Evolutionary conservation across 371 early-diverging fungal genomes (phyloP), one percentile per base, ranked within the genome.

Genomic region (Mortierella sp.): DNA sequence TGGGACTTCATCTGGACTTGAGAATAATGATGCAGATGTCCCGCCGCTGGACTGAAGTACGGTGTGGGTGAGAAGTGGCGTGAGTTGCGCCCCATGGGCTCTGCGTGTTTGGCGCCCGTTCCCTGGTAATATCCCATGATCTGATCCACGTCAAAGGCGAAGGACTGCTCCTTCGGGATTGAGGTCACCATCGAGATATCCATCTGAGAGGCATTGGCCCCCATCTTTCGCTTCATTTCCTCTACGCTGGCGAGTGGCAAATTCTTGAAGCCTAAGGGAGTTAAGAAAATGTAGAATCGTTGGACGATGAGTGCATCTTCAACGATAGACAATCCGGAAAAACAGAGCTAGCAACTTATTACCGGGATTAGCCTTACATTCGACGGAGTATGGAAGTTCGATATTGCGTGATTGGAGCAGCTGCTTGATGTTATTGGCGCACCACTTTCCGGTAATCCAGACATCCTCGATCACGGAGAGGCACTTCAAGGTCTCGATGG

Each of bases 41-140:
- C 51, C 4, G 64, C 50, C 6, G 43, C 44, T 6, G 70, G 32
- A 30, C 65, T 76, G 46, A 60, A 76, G 32, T 76, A 76, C 0
- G 76, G 76, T 8, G 76, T 52, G 2, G 76, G 76, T 6, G 76
- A 69, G 41, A 76, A 70, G 37, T 69, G 76, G 6, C 76, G 55
- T 1, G 76, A 69, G 47, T 70, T 76, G 24, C 76, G 76, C 9
- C 76, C 76, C 62, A 49, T 50, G 2, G 69, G 70, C 14, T 64
- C 65, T 0, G 34, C 8, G 23, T 56, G 65, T 34, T 60, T 49
- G 14, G 60, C 28, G 1, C 41, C 65, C 8, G 34, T 19, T n/a
- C 60, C 56, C 42, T 76, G 64, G 24, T 76, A 76, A 21, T 76
- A 76, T 8, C 76, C 70, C 70, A 76, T 69, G 27, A 76, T 76